A percentile compares a stretch with the other conserved stretches of the same genome.
phyloP scores from a whole-genome alignment of 371 early-diverging fungal genomes.

The Mucor lusitanicus region DNA sequence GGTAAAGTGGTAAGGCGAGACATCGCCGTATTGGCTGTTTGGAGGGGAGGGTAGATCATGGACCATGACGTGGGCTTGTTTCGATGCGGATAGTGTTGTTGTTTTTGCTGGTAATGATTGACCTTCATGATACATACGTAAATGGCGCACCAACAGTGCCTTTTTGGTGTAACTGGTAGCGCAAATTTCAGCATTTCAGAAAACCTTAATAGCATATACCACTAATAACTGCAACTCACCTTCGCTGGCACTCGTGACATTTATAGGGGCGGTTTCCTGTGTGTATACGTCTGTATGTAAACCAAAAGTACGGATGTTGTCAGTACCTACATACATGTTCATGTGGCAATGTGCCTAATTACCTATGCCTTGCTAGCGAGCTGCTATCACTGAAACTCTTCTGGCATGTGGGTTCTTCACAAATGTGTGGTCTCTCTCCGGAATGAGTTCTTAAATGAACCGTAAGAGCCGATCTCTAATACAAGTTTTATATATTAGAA shows the following conservation, averaged over 20 bases:
- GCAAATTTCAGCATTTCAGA: background rate
- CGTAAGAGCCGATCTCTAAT: slow-evolving; percentile 71
- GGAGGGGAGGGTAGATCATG: slow-evolving; percentile 5
- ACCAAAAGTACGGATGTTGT: background rate
- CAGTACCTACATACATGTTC: background rate
- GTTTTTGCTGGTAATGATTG: background rate
- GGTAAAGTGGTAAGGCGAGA: background rate
- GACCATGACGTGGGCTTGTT: background rate
- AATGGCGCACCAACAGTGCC: slow-evolving; percentile 7
- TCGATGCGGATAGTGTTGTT: background rate
- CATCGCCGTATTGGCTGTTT: slow-evolving; percentile 5
- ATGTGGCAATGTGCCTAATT: background rate
- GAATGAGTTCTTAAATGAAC: slow-evolving; percentile 81
- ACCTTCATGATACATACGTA: slow-evolving; percentile 3
- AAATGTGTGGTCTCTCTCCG: slow-evolving; percentile 77
- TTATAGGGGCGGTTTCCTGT: slow-evolving; percentile 77
- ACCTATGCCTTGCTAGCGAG: slow-evolving; percentile 52
- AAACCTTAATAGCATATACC: background rate
- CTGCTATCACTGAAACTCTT: slow-evolving; percentile 69
- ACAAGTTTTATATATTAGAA: slow-evolving; percentile 1
- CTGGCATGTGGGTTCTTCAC: slow-evolving; percentile 63
- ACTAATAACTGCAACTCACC: background rate
- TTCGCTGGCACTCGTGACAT: slow-evolving; percentile 34
- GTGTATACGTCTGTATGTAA: slow-evolving; percentile 57
- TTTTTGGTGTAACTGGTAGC: slow-evolving; percentile 12